Evolutionary conservation across 306 rosid genomes (phyloP), one percentile per base, ranked within the genome.

Genomic region (Purshia tridentata): DNA sequence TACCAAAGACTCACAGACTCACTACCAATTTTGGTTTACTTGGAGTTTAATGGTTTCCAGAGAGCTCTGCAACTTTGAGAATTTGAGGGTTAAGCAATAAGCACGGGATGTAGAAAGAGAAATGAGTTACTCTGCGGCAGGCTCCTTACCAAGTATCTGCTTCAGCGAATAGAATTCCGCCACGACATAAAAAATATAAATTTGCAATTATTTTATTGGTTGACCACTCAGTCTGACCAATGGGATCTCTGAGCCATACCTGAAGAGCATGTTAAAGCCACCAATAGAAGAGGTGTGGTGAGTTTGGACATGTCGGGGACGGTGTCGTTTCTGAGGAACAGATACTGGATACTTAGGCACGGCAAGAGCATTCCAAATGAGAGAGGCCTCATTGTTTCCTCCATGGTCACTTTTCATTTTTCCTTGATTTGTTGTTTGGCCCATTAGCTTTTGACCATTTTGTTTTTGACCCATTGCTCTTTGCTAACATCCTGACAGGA

Each of bases 301-400:
- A 15, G 71, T 14, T 39, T 18, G 22, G 66, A 46, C 47, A 85
- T 85, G 89, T 80, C 69, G 55, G 50, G 73, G 52, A 60, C 83
- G 72, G 51, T 80, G 76, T 57, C 85, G 80, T 81, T 78, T 68
- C 19, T 79, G 5, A 49, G 80, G 29, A 89, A 93, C 86, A 72
- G 79, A 53, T 91, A 86, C 82, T 89, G 97, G 98, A 49, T 91
- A 66, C 55, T 93, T 83, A 84, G 97, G 83, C 98, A 89, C 71
- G 97, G 98, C 73, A 89, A 84, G 84, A 91, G 97, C 91, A 86
- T 93, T 78, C 97, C 98, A 6, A 89, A 93, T 53, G 91, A 89
- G 77, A 86, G 72, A 72, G 92, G 96, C 84, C 79, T 93, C 54
- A 81, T 93, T 39, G 97, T 93, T 74, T 89, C 96, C 35, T 91